Conservation (phyloP, 2,329 filamentous ascomycete genomes). For the Fusarium zealandicum region DNA sequence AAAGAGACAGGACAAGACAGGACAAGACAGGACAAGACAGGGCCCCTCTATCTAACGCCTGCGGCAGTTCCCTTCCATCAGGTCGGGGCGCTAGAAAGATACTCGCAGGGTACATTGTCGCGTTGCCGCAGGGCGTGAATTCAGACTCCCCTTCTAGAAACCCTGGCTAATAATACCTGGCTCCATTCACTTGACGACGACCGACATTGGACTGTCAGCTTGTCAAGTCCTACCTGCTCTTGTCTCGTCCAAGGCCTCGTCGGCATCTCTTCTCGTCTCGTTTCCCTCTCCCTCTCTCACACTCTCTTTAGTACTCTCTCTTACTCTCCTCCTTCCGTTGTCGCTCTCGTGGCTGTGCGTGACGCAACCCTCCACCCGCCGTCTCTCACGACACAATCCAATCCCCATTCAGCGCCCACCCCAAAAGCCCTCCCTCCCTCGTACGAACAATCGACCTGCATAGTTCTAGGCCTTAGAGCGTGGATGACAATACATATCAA, state of each 20-base stretch:
- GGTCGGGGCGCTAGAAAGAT: constrained; percentile 22
- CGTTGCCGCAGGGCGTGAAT: constrained; percentile 14
- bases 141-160: constrained; percentile 31
- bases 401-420: constrained; percentile 20
- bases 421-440: constrained; percentile 5
- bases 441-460: constrained; percentile 37
- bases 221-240: constrained; percentile 2
- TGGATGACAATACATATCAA: constrained; percentile 37
- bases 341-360: constrained; percentile 31
- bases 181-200: neutral
- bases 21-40: constrained; percentile 6
- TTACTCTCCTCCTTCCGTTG: constrained; percentile 14
- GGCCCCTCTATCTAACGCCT: constrained; percentile 30
- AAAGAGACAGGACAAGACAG: neutral
- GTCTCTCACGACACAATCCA: constrained; percentile 15
- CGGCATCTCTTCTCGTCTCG: neutral
- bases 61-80: constrained; percentile 27
- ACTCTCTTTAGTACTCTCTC: neutral
- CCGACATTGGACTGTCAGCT: neutral
- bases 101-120: constrained; percentile 12
- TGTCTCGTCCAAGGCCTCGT: constrained; percentile 4
- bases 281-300: neutral
- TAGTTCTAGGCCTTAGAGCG: constrained; percentile 34
- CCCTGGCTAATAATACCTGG: constrained; percentile 7
- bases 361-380: constrained; percentile 34